Evolutionary conservation across 78 protist genomes (phyloP), one percentile per base, ranked within the genome.

Genomic region (Carpediemonas membranifera): DNA sequence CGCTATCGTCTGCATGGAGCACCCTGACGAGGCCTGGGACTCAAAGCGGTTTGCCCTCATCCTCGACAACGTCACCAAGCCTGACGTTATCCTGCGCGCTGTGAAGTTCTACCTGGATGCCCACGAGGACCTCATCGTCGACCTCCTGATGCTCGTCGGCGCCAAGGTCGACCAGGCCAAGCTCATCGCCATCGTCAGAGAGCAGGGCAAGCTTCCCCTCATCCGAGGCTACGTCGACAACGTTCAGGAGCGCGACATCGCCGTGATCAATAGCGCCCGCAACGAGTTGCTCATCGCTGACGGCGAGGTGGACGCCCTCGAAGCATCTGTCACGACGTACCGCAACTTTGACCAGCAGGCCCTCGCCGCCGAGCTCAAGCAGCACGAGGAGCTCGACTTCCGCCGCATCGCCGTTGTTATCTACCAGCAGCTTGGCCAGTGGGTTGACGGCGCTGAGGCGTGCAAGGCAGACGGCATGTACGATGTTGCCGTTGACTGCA

Each of bases 401-500:
- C 76, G 98, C 36, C 73, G 96, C 34, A 82, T 97, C 47, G 92
- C 97, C 11, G 88, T 94, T 36, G 68, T 69, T 59, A 67, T 96
- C 77, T 91, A 83, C 92, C 56, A 75, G 78, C n/a, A 21, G 41
- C 57, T 65, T 78, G 30, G 51, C 44, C 68, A 86, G 59, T 93
- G 63, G 78, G 64, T 61, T 34, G 76, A 81, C 74, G 54, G 94
- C 2, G 66, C 94, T 34, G 98, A 84, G 67, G 79, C 94, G 30
- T 79, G 92, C 54, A 97, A 92, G 86, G 28, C 54, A 59, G 98
- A 96, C 82, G 73, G 79, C 56, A 78, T 92, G 54, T 94, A 66
- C 78, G 50, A 80, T 62, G 98, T 94, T 44, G 98, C 98, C 70
- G 92, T 94, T 74, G 69, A 65, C 36, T 85, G 94, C 9, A 96